phyloP scores from a whole-genome alignment of 2,329 filamentous ascomycete genomes.

The Aspergillus ochraceus region DNA sequence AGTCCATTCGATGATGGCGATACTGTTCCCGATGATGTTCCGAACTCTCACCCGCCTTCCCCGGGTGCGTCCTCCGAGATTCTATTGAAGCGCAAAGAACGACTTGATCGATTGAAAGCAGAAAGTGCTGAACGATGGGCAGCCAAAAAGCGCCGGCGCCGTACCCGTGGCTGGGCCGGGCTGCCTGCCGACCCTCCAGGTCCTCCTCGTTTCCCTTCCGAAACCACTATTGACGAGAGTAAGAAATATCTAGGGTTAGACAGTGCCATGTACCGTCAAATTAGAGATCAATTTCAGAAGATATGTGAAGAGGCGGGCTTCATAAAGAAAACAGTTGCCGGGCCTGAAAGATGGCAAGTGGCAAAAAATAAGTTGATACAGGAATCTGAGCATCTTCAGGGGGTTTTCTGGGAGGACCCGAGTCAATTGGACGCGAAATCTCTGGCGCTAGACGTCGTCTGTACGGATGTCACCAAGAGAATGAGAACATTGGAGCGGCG shows the following conservation, averaged over 20 bases:
- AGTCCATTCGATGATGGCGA: constrained; percentile 30
- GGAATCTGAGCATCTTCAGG: constrained; percentile 63
- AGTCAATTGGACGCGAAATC: constrained; percentile 62
- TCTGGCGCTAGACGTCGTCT: constrained; percentile 75
- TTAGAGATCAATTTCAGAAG: constrained; percentile 66
- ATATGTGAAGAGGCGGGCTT: constrained; percentile 70
- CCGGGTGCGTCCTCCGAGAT: constrained; percentile 48
- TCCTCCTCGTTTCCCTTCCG: constrained; percentile 74
- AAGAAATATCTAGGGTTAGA: constrained; percentile 68
- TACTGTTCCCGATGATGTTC: constrained; percentile 22
- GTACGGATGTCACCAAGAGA: constrained; percentile 77
- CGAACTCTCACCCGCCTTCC: constrained; percentile 20
- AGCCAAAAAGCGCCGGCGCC: constrained; percentile 65
- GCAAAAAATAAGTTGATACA: constrained; percentile 67
- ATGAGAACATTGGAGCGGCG: constrained; percentile 65
- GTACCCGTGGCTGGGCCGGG: constrained; percentile 67
- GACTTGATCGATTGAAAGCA: constrained; percentile 55
- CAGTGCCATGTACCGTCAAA: constrained; percentile 60
- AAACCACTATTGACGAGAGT: constrained; percentile 78
- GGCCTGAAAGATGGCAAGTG: constrained; percentile 70
- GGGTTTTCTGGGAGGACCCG: constrained; percentile 60
- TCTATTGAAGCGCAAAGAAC: constrained; percentile 54
- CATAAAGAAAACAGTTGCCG: constrained; percentile 73
- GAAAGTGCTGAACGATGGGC: constrained; percentile 64
- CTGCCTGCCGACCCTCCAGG: constrained; percentile 67